Base-by-base conservation (phyloP, 2,329 filamentous ascomycete species). In the Monosporascus sp. region DNA sequence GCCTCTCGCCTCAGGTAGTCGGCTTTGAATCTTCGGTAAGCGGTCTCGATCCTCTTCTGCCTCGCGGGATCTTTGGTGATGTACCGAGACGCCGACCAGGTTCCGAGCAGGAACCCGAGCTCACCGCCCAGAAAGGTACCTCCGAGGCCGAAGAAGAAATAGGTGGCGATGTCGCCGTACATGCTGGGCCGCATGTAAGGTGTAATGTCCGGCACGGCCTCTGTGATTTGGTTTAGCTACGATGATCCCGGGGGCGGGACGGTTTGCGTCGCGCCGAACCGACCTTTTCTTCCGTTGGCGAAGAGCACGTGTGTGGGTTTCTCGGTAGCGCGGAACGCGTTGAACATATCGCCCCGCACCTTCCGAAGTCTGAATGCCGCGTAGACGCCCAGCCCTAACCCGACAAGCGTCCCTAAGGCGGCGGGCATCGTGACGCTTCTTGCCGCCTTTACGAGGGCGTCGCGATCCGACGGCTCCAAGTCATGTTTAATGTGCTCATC, bases 51-150 rank as follows among this genome's bases (percentile, higher is more conserved):
- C 57, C 85, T 73, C 60, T 74, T 69, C 58, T 72, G 74, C 17
- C 75, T 73, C 52, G 79, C 80, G 0, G 80, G 75, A 60, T 88
- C 80, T 26, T 66, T 67, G 1, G 71, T 73, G 51, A 88, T 79
- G 1, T 71, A 71, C 38, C 78, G 72, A 35, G 77, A 74, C 3
- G 81, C 84, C 5, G 77, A 74, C 47, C 75, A 74, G 1, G 76
- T 77, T 1, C 86, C 85, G 0, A 76, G 77, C 53, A 87, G 58
- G 47, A 87, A 69, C 0, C 85, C 85, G 14, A 77, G 68, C 69
- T 88, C 85, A 7, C 85, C 85, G 7, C 84, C 84, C 6, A 88
- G 58, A 56, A 88, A 83, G 5, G 87, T 64, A 0, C 85, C 84
- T 15, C 82, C 84, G 0, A 79, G 63, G 0, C 78, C 78, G 47